These are phyloP conservation scores for Pyrenochaeta sp. DNA, from an alignment of 2,329 filamentous ascomycete species.

Conservation along the genomic window DNA sequence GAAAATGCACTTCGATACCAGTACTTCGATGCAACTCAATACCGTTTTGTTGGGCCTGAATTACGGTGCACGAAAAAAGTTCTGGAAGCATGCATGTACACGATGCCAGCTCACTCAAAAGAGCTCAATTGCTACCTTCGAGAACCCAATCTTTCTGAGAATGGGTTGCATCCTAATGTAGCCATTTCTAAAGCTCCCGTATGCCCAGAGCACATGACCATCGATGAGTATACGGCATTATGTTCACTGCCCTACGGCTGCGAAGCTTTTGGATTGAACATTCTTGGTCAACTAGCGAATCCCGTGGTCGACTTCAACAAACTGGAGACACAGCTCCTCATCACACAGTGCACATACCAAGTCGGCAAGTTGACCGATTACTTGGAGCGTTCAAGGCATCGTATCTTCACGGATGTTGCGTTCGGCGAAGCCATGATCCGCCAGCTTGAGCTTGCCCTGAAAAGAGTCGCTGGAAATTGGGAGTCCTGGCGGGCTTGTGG, in stretches of 20 bases:
- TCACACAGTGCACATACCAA: conserved; percentile 61
- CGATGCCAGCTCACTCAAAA: too few species aligned
- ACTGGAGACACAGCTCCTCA: conserved; percentile 55
- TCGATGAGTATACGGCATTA: too few species aligned
- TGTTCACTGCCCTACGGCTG: too few species aligned
- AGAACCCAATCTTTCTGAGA: too few species aligned
- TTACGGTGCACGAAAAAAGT: too few species aligned
- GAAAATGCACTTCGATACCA: conserved; percentile 55
- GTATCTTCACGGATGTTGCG: conserved; percentile 38
- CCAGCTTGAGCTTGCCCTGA: conserved; percentile 20
- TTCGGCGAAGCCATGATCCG: conserved; percentile 40
- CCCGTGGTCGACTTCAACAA: conserved; percentile 58
- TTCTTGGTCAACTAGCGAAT: conserved; percentile 59
- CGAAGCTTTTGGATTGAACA: too few species aligned
- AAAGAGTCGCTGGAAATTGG: conserved; percentile 33
- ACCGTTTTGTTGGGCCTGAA: too few species aligned
- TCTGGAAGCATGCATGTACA: too few species aligned
- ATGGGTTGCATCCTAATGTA: too few species aligned
- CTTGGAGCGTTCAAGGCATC: conserved; percentile 47
- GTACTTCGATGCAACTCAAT: conserved; percentile 37
- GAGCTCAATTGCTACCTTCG: too few species aligned
- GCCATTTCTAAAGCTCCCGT: too few species aligned
- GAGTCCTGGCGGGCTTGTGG: conserved; percentile 52
- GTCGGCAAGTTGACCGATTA: conserved; percentile 46
- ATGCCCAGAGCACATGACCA: too few species aligned